Evolutionary conservation across 2,329 filamentous ascomycete genomes (phyloP).

Genomic region (Trichoderma sp.): DNA sequence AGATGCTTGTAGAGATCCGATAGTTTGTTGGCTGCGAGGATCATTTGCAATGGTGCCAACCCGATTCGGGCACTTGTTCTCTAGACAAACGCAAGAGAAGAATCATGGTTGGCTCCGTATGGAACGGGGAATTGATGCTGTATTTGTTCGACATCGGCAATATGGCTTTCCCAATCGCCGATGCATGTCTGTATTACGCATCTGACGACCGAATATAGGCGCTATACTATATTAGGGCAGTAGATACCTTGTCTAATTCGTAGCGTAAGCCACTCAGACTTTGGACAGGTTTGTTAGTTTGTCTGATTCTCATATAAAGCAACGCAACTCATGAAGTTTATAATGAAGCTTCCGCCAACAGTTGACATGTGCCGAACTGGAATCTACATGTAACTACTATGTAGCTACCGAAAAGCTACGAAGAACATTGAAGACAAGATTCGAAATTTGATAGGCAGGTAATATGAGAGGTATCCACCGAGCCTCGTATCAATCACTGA

Average conservation of each 20-base stretch:
- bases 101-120: background rate
- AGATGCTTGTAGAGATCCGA: background rate
- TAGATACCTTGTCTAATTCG: background rate
- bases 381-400: too few species aligned
- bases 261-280: background rate
- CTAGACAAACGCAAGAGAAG: background rate
- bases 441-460: background rate
- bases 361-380: background rate
- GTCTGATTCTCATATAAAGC: background rate
- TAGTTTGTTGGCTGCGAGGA: background rate
- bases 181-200: background rate
- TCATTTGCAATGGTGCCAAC: background rate
- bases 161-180: background rate
- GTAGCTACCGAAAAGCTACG: background rate
- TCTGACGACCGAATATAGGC: background rate
- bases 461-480: background rate
- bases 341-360: background rate
- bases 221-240: background rate
- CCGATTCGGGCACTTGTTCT: background rate
- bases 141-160: background rate
- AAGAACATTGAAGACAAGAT: background rate
- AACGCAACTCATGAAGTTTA: background rate
- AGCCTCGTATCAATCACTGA: background rate
- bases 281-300: background rate
- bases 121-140: background rate